phyloP scores from a whole-genome alignment of 768 basidiomycete species.

The Coprinopsis strossmayeri region DNA sequence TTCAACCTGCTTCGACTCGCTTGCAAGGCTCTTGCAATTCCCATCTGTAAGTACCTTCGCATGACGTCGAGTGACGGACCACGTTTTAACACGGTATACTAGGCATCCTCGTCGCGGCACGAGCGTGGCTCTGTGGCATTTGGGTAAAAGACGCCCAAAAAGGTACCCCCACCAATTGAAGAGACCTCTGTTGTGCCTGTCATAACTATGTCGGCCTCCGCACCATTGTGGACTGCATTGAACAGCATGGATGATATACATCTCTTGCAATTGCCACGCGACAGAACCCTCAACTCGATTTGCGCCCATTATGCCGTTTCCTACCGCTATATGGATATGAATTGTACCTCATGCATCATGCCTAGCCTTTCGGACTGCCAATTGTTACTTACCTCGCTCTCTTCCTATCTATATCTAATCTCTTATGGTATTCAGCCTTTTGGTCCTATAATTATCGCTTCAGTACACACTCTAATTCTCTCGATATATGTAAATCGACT shows the following conservation, averaged over 20 bases:
- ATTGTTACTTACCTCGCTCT: no score
- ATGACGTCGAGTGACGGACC: not conserved
- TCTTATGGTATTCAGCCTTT: no score
- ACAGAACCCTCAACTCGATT: not conserved
- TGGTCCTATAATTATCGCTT: no score
- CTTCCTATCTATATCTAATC: no score
- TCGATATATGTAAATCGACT: no score
- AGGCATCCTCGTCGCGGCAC: not conserved
- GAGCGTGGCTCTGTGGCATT: not conserved
- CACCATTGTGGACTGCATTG: no score
- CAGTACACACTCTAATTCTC: no score
- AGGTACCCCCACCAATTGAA: not conserved
- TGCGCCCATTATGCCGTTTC: no score
- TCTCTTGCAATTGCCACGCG: no score
- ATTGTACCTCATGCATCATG: not conserved
- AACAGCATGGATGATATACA: no score
- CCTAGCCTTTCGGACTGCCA: no score
- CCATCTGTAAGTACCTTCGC: slow-evolving; percentile 1
- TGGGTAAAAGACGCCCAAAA: not conserved
- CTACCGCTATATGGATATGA: not conserved
- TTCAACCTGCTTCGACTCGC: not conserved
- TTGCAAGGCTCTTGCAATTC: not conserved
- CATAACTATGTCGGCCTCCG: no score
- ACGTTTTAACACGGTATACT: not conserved
- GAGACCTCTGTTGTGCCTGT: not conserved